Evolutionary conservation across 1,139 yeast species (phyloP).

Genomic region (Pneumocystis sp.): DNA sequence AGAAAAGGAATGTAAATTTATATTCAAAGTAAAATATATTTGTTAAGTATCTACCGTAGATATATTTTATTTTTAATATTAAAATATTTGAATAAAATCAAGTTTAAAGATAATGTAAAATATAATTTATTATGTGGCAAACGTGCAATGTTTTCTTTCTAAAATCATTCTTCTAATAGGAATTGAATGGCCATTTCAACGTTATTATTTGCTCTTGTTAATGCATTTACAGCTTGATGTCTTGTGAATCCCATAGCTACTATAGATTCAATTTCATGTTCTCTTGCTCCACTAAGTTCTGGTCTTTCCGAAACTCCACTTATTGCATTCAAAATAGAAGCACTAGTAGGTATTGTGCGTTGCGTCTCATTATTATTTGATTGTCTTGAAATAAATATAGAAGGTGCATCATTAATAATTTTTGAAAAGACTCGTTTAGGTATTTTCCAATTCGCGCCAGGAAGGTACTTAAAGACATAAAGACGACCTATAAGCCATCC

Average conservation of each 20-base stretch:
- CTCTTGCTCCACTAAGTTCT: not conserved
- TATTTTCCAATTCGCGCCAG: not conserved
- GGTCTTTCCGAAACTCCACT: not conserved
- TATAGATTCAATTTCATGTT: not conserved
- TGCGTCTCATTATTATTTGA: not conserved
- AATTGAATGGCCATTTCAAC: not conserved
- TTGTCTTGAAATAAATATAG: not conserved
- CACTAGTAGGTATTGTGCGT: not conserved
- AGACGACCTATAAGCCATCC: slow-evolving; percentile 44
- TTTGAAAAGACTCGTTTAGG: not conserved
- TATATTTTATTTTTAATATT: not conserved
- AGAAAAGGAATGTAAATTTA: not conserved
- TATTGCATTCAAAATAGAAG: not conserved
- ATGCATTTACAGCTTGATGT: not conserved
- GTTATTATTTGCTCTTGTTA: not conserved
- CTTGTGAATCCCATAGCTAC: not conserved
- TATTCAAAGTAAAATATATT: not conserved
- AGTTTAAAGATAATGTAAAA: not conserved
- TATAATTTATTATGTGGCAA: not conserved
- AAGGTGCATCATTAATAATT: not conserved
- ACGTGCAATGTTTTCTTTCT: not conserved
- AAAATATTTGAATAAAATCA: not conserved
- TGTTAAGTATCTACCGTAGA: not conserved
- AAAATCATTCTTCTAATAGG: not conserved
- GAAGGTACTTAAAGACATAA: not conserved